Evolutionary conservation across 306 rosid species (phyloP).

Genomic region (Comarum palustre): DNA sequence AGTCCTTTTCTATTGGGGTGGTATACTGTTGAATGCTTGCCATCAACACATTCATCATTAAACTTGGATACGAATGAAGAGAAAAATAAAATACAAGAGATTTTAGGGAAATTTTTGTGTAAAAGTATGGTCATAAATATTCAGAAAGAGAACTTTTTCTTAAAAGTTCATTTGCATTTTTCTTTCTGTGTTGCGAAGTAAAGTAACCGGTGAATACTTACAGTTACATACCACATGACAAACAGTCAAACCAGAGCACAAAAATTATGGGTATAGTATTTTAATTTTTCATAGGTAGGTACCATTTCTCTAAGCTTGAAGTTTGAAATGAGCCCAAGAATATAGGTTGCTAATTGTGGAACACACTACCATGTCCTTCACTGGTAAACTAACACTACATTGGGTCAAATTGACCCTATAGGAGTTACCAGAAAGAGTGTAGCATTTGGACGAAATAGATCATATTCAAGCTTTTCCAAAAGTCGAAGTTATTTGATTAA

Average conservation of each 20-base stretch:
- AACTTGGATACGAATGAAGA: not conserved
- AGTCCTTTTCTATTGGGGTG: not conserved
- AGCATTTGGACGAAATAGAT: not conserved
- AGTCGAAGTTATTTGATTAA: not conserved
- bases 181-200: not conserved
- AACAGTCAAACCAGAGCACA: not conserved
- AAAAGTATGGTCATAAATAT: not conserved
- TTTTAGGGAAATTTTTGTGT: not conserved
- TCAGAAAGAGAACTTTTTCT: not conserved
- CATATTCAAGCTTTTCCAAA: not conserved
- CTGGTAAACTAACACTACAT: not conserved
- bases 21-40: not conserved
- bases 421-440: not conserved
- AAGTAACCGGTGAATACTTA: not conserved
- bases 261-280: not conserved
- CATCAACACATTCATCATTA: not conserved
- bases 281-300: not conserved
- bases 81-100: not conserved
- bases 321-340: not conserved
- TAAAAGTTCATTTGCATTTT: not conserved
- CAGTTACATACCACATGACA: not conserved
- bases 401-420: not conserved
- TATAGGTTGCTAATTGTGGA: not conserved
- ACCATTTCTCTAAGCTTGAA: not conserved
- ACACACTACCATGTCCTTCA: not conserved